Base-by-base conservation (phyloP, 495 filamentous ascomycete genomes). In the Cercophora sp. region DNA sequence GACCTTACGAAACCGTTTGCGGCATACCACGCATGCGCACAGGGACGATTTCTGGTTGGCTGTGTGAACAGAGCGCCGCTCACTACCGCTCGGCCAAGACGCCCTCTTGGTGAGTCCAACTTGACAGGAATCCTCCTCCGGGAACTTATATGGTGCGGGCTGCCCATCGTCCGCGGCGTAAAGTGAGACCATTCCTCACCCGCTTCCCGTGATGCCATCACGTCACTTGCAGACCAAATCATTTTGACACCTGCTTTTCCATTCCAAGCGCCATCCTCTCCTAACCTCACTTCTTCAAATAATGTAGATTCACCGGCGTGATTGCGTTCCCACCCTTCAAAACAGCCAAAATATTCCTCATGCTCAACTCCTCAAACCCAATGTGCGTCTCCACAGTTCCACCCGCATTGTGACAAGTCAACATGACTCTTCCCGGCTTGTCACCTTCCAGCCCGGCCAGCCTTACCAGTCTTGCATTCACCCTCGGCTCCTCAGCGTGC, bases 381-480 rank as follows among this genome's bases (percentile, higher is more conserved):
- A 80, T 70, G 57, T 86, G 83, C 46, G 83, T 85, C 67, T 89
- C 85, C 27, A 89, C 65, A 16, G 82, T 84, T 3, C 82, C 85
- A 8, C 86, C 85, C 6, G 85, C 87, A 61, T 87, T 88, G 64
- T 89, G 86, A 16, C 77, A 76, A 45, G 85, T 78, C 55, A 88
- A 63, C 68, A 84, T 79, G 1, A 85, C 85, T 46, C 59, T 56
- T 2, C 56, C 61, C n/a, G 62, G 64, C 5, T 54, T 37, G 13
- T 20, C 29, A 26, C 22, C 48, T 2, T 53, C 54, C 10, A 56
- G 39, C 0, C 57, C 66, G 3, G 66, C 64, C 70, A 84, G 75
- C 27, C 56, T 56, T 34, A 71, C 68, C 51, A 88, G 63, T 23
- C 76, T 59, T 11, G 61, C 58, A 49, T 76, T 64, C 5, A 82